Base-by-base conservation (phyloP, 2,329 filamentous ascomycete species). In the Tolypocladium tropicale region DNA sequence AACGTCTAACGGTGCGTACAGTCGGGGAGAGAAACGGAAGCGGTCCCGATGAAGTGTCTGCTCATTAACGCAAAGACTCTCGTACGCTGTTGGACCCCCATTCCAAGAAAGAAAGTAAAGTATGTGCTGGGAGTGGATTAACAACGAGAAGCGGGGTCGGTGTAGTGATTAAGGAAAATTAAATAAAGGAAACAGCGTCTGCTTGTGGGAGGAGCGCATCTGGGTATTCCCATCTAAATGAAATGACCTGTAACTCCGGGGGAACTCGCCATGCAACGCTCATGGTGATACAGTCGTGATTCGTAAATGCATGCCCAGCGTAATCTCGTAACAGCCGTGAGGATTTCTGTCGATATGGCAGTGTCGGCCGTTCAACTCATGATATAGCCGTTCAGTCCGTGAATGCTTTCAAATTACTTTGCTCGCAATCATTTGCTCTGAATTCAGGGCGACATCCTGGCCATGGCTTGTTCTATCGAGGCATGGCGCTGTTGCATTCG, bases 381-480 rank as follows among this genome's bases (percentile, higher is more conserved):
- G 39, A 48, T n/a, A 11, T 32, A 14, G 12, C 18, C 33, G 18
- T 32, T 50, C 28, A 33, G 28, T 21, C n/a, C 18, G 46, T 28
- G n/a, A n/a, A n/a, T n/a, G n/a, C n/a, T n/a, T n/a, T n/a, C n/a
- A n/a, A n/a, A n/a, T 18, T 23, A n/a, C 49, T 41, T 41, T 16
- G 21, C 34, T 33, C 23, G 53, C 32, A 37, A 28, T 33, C n/a
- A 23, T 21, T 18, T 18, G 3, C 25, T 16, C n/a, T 28, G 30
- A 18, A 33, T 36, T 58, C 51, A 64, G 21, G 58, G 60, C 34
- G 66, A 57, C 36, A 62, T 56, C 55, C 59, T 59, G 37, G 74
- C 72, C 77, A 83, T 83, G 58, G 79, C 72, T 61, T 73, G 74
- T 67, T 86, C 83, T 62, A 85, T 80, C 9, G 79, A 83, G n/a